Conservation (phyloP, 306 rosid genomes). For the Fragaria nilgerrensis region DNA sequence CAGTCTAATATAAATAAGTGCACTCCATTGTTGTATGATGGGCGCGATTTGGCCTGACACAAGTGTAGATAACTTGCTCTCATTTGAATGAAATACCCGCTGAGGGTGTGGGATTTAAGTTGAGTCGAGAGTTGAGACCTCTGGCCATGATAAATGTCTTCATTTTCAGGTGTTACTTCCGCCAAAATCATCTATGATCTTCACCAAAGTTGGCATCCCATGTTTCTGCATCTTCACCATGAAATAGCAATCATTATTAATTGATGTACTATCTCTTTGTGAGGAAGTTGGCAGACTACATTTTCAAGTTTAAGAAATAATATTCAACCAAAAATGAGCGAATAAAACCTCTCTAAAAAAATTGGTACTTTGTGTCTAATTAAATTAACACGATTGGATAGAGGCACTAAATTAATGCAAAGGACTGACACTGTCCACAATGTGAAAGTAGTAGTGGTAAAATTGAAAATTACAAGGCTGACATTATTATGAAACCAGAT, state of each 20-base stretch:
- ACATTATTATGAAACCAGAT: too few species aligned
- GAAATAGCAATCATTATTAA: not conserved
- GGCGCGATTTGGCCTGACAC: not conserved
- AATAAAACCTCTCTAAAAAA: too few species aligned
- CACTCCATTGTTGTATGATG: not conserved
- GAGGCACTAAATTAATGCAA: too few species aligned
- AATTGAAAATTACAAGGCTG: too few species aligned
- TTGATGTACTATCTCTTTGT: too few species aligned
- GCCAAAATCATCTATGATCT: constrained; percentile 12
- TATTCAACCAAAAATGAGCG: too few species aligned
- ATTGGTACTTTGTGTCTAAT: too few species aligned
- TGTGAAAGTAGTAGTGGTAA: too few species aligned
- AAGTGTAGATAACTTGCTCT: not conserved
- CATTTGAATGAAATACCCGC: not conserved
- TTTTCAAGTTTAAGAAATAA: too few species aligned
- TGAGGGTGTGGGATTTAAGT: not conserved
- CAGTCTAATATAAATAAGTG: not conserved
- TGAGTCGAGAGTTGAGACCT: constrained; percentile 8
- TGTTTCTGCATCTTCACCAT: constrained; percentile 25
- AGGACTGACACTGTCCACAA: too few species aligned
- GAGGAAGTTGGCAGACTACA: too few species aligned
- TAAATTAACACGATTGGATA: too few species aligned
- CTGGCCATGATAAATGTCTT: constrained; percentile 15
- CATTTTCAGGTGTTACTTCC: constrained; percentile 8
- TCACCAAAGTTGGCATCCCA: constrained; percentile 19